Percentiles rank a stretch among this genome's conserved stretches.
Evolutionary conservation across 2,329 filamentous ascomycete genomes (phyloP).

Genomic region (Plectosphaerella plurivora): DNA sequence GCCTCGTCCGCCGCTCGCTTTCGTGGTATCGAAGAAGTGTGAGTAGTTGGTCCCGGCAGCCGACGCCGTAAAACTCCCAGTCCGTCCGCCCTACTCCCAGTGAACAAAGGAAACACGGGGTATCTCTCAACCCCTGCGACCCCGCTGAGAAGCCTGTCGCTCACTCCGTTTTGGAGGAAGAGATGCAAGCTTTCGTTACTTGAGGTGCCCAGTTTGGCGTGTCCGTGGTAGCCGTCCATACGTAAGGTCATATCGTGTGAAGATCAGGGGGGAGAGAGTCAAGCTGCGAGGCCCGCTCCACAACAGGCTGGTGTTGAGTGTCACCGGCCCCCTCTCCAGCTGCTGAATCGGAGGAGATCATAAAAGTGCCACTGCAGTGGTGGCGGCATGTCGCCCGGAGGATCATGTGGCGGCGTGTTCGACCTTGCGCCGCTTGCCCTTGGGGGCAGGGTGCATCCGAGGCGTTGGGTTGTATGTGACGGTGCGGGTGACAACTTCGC

Average conservation of each 20-base stretch:
- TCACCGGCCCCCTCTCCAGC: too few relatives aligned
- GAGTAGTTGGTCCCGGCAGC: not conserved
- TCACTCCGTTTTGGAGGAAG: too few relatives aligned
- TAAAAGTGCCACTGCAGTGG: not conserved
- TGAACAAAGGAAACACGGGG: too few relatives aligned
- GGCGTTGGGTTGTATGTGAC: conserved; percentile 74
- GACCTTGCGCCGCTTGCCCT: conserved; percentile 83
- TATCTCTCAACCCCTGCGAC: not conserved
- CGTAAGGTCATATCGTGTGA: conserved; percentile 9
- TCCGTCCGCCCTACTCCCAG: not conserved
- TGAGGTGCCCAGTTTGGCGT: conserved; percentile 2
- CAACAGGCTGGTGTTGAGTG: conserved; percentile 5
- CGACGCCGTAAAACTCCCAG: conserved; percentile 4
- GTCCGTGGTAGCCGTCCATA: conserved; percentile 6
- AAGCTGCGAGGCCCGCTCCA: conserved; percentile 12
- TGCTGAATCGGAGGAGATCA: too few relatives aligned
- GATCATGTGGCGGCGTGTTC: conserved; percentile 25
- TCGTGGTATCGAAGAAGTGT: conserved; percentile 3
- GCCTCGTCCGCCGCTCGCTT: not conserved
- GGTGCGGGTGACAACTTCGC: conserved; percentile 90
- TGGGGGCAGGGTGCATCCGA: conserved; percentile 81
- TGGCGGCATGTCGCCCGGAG: not conserved
- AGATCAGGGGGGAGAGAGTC: not conserved
- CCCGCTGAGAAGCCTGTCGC: too few relatives aligned
- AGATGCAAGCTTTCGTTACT: not conserved